phyloP scores from a whole-genome alignment of 1,139 yeast species.

The Arxiozyma telluris region DNA sequence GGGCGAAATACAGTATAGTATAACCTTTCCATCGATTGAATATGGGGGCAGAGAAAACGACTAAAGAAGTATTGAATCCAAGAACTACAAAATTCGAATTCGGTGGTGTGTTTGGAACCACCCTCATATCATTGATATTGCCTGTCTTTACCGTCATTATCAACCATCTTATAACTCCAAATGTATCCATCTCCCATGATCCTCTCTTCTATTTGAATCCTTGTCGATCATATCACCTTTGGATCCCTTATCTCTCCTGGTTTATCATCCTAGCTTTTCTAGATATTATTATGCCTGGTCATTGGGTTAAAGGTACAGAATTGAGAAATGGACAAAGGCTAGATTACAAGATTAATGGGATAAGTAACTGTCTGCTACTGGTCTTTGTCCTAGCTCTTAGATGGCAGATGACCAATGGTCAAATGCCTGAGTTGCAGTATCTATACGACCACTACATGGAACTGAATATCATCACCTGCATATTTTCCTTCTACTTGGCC shows the following conservation, averaged over 20 bases:
- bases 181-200: conserved; percentile 8
- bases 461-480: neutral
- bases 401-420: conserved; percentile 40
- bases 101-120: conserved; percentile 67
- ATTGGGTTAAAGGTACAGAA: conserved; percentile 50
- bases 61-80: conserved; percentile 48
- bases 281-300: conserved; percentile 71
- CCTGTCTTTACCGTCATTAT: conserved; percentile 56
- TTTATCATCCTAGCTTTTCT: conserved; percentile 52
- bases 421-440: conserved; percentile 62
- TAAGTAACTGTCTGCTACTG: conserved; percentile 44
- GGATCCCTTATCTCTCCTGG: conserved; percentile 71
- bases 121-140: conserved; percentile 54
- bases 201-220: conserved; percentile 34
- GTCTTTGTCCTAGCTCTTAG: conserved; percentile 42
- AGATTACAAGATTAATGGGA: conserved; percentile 75
- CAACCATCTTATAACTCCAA: conserved; percentile 48
- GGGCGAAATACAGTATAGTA: no score
- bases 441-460: neutral
- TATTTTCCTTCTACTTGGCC: conserved; percentile 52
- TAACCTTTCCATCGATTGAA: no score
- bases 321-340: conserved; percentile 70
- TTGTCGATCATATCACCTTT: conserved; percentile 34
- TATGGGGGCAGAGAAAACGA: no score
- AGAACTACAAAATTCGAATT: conserved; percentile 63